These are phyloP conservation scores for Xylaria bambusicola DNA, from an alignment of 495 filamentous ascomycete species.

Conservation along the genomic window DNA sequence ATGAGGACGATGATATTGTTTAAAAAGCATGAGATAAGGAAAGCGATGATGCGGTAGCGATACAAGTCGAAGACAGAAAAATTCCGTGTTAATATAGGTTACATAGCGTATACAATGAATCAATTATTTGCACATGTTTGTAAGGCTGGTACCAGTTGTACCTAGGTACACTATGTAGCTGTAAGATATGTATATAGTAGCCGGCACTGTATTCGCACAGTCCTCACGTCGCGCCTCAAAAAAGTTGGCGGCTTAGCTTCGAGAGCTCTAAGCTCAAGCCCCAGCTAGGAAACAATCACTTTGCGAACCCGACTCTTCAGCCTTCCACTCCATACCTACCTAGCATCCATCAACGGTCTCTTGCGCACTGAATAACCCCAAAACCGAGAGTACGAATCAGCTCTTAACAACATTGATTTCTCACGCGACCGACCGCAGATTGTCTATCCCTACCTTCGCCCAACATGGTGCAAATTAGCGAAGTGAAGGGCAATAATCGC, in stretches of 20 bases:
- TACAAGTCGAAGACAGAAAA: too few species aligned
- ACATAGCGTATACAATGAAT: background rate
- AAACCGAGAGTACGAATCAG: background rate
- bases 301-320: constrained; percentile 7
- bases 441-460: constrained; percentile 22
- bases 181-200: background rate
- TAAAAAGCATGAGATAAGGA: background rate
- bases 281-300: background rate
- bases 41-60: too few species aligned
- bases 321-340: background rate
- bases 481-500: constrained; percentile 93
- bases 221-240: constrained; percentile 30
- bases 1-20: constrained; percentile 2
- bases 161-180: too few species aligned
- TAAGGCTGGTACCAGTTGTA: too few species aligned
- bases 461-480: constrained; percentile 88
- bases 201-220: constrained; percentile 17
- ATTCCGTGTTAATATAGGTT: background rate
- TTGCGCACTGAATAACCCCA: background rate
- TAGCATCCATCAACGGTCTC: background rate
- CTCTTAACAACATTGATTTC: constrained; percentile 7
- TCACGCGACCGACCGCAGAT: constrained; percentile 4
- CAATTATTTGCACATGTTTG: too few species aligned
- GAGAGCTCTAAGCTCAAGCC: constrained; percentile 26
- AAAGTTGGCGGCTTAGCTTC: constrained; percentile 36